These are phyloP conservation scores for Halophytophthora polymorphica DNA, from an alignment of 352 stramenopile genomes.

Conservation along the genomic window DNA sequence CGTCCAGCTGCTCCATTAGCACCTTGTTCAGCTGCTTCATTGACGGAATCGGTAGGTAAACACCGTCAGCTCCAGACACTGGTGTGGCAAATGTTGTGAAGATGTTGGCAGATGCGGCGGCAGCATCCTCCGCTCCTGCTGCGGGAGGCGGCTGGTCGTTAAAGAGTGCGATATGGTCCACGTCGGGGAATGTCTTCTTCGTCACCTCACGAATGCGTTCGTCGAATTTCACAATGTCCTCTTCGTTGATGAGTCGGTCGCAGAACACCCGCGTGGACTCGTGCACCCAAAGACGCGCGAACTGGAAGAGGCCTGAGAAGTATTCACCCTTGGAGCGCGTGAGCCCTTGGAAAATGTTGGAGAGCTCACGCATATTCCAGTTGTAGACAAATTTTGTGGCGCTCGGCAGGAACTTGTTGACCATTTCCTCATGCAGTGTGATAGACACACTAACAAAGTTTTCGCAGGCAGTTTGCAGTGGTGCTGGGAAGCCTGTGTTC, in stretches of 20 bases:
- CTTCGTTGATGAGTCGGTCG: constrained; percentile 95
- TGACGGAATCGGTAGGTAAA: constrained; percentile 69
- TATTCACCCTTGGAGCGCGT: constrained; percentile 92
- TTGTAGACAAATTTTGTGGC: constrained; percentile 99
- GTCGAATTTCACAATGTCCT: constrained; percentile 92
- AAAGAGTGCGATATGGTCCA: constrained; percentile 86
- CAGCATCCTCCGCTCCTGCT: constrained; percentile 20
- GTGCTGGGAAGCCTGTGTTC: constrained; percentile 68
- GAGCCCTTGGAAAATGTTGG: constrained; percentile 95
- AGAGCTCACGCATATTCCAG: constrained; percentile 97
- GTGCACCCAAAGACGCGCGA: constrained; percentile 94
- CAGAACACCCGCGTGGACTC: constrained; percentile 97
- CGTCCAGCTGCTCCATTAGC: constrained; percentile 92
- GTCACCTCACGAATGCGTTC: constrained; percentile 90
- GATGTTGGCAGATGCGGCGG: constrained; percentile 72
- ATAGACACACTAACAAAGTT: constrained; percentile 91
- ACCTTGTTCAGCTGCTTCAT: constrained; percentile 89
- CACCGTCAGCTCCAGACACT: constrained; percentile 55
- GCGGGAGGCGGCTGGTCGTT: constrained; percentile 44
- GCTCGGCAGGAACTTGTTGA: constrained; percentile 92
- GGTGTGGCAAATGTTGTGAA: constrained; percentile 93
- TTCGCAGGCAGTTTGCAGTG: constrained; percentile 65
- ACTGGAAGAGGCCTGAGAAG: constrained; percentile 81
- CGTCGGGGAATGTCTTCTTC: constrained; percentile 90
- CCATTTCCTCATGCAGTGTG: constrained; percentile 91